A percentile compares a stretch with the other conserved stretches of the same genome.
Evolutionary conservation across 345 rosid species (phyloP).

Genomic region (Anastatica hierochuntica): DNA sequence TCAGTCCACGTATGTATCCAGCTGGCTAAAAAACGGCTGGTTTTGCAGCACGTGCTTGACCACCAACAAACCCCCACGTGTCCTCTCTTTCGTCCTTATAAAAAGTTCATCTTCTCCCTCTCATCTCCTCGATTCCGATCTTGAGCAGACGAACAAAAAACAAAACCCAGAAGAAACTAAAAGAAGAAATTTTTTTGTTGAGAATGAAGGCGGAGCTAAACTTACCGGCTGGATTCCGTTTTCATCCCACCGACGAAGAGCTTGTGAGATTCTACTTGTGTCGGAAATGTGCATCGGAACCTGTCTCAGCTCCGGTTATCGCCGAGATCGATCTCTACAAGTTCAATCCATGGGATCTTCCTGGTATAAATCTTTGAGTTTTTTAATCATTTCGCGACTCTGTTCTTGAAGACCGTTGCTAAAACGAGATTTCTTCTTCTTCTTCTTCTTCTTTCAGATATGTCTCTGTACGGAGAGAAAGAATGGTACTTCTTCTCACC

Average conservation of each 20-base stretch:
- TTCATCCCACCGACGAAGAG: conserved; percentile 93
- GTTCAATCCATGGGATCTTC: conserved; percentile 91
- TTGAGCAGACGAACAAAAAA: neutral
- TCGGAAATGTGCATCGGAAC: conserved; percentile 54
- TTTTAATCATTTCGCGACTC: neutral
- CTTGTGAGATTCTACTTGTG: conserved; percentile 66
- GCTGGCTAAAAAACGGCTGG: conserved; percentile 28
- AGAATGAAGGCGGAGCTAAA: conserved; percentile 45
- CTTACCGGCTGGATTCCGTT: conserved; percentile 89
- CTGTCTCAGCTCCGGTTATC: conserved; percentile 58
- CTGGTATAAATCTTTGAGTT: conserved; percentile 37
- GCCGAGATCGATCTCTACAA: conserved; percentile 90
- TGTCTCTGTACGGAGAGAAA: conserved; percentile 77
- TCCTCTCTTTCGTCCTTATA: conserved; percentile 19
- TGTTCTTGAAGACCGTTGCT: neutral
- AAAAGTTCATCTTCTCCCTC: conserved; percentile 8
- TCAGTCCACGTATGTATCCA: neutral
- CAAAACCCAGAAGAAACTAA: neutral
- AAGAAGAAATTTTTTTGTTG: neutral
- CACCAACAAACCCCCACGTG: conserved; percentile 15
- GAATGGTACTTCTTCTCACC: conserved; percentile 97
- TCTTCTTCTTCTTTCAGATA: conserved; percentile 32
- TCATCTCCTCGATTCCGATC: conserved; percentile 25
- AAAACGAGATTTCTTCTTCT: too few species aligned
- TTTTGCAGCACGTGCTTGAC: conserved; percentile 28